phyloP scores from a whole-genome alignment of 805 yeast species.

The Starmerella asiatica region DNA sequence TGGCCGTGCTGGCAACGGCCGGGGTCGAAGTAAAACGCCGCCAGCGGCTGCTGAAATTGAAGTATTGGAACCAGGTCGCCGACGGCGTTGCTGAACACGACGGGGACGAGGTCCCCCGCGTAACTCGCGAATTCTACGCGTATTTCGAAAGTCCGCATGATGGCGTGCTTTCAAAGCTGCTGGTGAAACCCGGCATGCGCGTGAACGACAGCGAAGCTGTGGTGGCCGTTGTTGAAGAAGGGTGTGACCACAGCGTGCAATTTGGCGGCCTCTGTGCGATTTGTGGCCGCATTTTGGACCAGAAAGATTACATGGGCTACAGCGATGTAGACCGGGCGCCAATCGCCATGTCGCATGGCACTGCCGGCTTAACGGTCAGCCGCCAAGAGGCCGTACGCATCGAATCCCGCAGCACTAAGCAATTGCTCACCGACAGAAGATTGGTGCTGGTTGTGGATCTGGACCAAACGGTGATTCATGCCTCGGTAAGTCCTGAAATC shows the following conservation, averaged over 20 bases:
- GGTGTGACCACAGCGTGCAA: slow-evolving; percentile 85
- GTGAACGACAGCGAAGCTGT: slow-evolving; percentile 35
- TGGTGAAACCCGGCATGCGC: slow-evolving; percentile 46
- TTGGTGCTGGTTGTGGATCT: slow-evolving; percentile 86
- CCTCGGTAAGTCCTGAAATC: slow-evolving; percentile 94
- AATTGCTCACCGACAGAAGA: slow-evolving; percentile 49
- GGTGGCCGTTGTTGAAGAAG: slow-evolving; percentile 53
- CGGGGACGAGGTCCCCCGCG: slow-evolving; percentile 24
- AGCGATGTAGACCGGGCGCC: slow-evolving; percentile 63
- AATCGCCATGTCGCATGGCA: slow-evolving; percentile 79
- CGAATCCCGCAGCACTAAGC: slow-evolving; percentile 50
- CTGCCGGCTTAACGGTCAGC: slow-evolving; percentile 69
- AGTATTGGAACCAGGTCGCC: slow-evolving; percentile 45
- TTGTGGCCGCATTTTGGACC: slow-evolving; percentile 68
- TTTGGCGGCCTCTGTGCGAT: slow-evolving; percentile 90
- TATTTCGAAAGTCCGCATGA: slow-evolving; percentile 71
- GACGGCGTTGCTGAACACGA: slow-evolving; percentile 30
- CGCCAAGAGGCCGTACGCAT: slow-evolving; percentile 75
- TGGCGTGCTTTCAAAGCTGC: slow-evolving; percentile 46
- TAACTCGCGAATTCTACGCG: slow-evolving; percentile 28
- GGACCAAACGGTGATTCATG: slow-evolving; percentile 95
- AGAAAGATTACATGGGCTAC: slow-evolving; percentile 64
- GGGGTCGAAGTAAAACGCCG: slow-evolving; percentile 42
- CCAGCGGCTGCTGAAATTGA: slow-evolving; percentile 44
- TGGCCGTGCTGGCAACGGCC: slow-evolving; percentile 34